Conservation (phyloP, 805 yeast genomes). For the Yarrowia sp. region DNA sequence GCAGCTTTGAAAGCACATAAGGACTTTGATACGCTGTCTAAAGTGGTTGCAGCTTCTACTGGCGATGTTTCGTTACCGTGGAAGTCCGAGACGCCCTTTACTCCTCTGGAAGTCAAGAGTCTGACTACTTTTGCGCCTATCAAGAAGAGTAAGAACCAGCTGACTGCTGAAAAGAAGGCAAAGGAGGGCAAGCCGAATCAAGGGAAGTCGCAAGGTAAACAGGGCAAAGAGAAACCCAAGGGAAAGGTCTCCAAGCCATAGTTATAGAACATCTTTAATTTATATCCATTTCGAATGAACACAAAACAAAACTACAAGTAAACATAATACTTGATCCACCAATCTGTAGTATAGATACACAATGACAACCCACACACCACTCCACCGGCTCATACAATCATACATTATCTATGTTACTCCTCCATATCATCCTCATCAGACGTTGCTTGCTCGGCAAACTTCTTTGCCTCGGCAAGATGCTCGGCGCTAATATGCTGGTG, state of each 20-base stretch:
- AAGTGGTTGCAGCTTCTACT: background rate
- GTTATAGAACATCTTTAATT: background rate
- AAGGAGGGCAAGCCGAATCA: background rate
- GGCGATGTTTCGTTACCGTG: constrained; percentile 7
- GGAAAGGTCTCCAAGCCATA: constrained; percentile 26
- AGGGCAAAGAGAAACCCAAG: background rate
- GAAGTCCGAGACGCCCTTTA: constrained; percentile 10
- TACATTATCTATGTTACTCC: constrained; percentile 51
- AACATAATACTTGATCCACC: no score
- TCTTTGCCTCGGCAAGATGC: constrained; percentile 80
- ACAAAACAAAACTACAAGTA: no score
- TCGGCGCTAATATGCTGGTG: constrained; percentile 84
- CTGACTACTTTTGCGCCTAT: constrained; percentile 31
- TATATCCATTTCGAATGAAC: background rate
- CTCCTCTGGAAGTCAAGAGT: constrained; percentile 25
- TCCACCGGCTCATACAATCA: background rate
- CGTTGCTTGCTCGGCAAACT: constrained; percentile 81
- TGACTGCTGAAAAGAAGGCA: constrained; percentile 4
- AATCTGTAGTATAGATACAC: no score
- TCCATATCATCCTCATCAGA: constrained; percentile 76
- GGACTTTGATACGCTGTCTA: constrained; percentile 9
- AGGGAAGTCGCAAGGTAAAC: no score
- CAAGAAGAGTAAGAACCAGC: constrained; percentile 37
- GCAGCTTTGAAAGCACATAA: constrained; percentile 30
- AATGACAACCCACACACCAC: background rate